Evolutionary conservation across 768 basidiomycete genomes (phyloP).

Genomic region (Trametes villosa): DNA sequence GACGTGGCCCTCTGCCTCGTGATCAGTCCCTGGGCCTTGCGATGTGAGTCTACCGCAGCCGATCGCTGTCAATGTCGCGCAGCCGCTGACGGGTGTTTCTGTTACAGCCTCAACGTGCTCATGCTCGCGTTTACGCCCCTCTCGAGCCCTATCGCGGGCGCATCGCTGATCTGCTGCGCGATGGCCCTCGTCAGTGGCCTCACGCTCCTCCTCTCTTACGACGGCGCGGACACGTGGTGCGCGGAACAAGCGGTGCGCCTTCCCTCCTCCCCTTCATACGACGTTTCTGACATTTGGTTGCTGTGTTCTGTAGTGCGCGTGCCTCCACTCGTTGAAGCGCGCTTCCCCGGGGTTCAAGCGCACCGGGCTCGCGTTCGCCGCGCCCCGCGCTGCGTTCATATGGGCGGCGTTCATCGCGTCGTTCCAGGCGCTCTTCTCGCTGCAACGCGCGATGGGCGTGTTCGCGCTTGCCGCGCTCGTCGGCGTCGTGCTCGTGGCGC

Average conservation of each 20-base stretch:
- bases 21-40: slow-evolving; percentile 27
- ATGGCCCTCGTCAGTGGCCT: slow-evolving; percentile 18
- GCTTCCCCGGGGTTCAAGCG: slow-evolving; percentile 50
- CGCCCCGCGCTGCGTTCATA: slow-evolving; percentile 56
- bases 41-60: slow-evolving; percentile 22
- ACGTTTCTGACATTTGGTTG: not conserved
- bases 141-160: slow-evolving; percentile 5
- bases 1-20: slow-evolving; percentile 17
- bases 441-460: slow-evolving; percentile 5
- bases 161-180: slow-evolving; percentile 23
- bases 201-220: slow-evolving; percentile 19
- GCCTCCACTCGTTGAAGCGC: slow-evolving; percentile 43
- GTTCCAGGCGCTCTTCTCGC: slow-evolving; percentile 33
- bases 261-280: not conserved
- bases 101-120: slow-evolving; percentile 24
- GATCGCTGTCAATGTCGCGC: not conserved
- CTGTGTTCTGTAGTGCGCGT: slow-evolving; percentile 35
- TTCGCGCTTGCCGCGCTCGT: slow-evolving; percentile 11
- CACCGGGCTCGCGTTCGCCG: slow-evolving; percentile 52
- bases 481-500: not conserved
- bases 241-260: slow-evolving; percentile 26
- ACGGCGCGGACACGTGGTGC: not conserved
- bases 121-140: slow-evolving; percentile 4
- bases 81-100: not conserved
- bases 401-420: slow-evolving; percentile 47